Evolutionary conservation across 305 asterid genomes (phyloP), one percentile per base, ranked within the genome.

Genomic region (Rubia balearica): DNA sequence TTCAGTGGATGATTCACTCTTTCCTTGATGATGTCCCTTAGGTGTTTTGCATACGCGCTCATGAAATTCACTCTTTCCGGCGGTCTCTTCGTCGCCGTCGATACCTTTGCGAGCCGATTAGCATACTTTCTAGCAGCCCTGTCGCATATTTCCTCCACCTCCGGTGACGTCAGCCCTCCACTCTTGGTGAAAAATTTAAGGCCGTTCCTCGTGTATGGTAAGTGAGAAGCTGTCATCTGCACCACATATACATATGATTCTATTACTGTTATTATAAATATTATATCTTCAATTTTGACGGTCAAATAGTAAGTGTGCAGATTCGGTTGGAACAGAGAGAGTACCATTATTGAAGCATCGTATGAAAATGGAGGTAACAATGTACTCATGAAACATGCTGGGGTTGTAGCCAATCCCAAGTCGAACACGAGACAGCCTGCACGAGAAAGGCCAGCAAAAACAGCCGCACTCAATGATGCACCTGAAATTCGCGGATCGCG

Each of bases 211-310:
- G 98, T 92, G 83, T 85, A 90, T 5, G 98, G 98, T 77, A 92
- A 85, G 78, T 92, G 98, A 33, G 98, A 92, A 1, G 98, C 98
- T 11, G 97, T 92, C 98, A 92, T 92, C 98, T 92, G 89, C 75
- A 73, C 41, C 53, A 60, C 19, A 7, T 17, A 27, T 17, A 9
- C 9, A 10, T 16, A 19, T 16, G 7, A 0, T 4, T 57, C 46
- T 6, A 42, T 42, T 42, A 42, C 8, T 33, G 2, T 33, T 33
- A 33, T 4, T 33, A 1, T 0, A 6, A 45, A 45, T 45, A 45
- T 24, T 24, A 24, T 24, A 1, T 0, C 9, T 45, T 45, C 6
- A 45, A 7, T 45, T 45, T 8, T 45, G 49, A 45, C 49, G 5
- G 13, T 5, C 6, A 45, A 7, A 12, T 6, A 45, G 49, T 45